Evolutionary conservation across 1,284 basidiomycete species (phyloP).

Genomic region (Laetiporus sulphureus): DNA sequence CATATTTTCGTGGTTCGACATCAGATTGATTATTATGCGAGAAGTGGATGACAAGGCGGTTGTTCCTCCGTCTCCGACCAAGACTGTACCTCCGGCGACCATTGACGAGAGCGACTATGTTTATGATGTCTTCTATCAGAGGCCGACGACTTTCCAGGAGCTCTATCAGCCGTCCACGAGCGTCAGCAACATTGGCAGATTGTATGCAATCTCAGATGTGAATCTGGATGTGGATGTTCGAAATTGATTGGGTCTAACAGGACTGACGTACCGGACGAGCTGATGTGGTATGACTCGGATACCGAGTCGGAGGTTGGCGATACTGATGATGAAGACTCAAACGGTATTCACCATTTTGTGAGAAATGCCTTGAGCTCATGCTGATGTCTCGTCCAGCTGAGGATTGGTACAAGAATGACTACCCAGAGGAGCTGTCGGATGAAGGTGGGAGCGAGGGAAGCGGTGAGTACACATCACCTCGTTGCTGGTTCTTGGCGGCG

Average conservation of each 20-base stretch:
- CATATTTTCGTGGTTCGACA: not conserved
- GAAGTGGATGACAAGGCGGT: conserved; percentile 10
- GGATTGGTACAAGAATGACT: conserved; percentile 77
- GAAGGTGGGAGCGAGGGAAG: conserved; percentile 34
- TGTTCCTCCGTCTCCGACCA: conserved; percentile 8
- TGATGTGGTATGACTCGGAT: conserved; percentile 33
- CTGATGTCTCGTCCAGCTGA: conserved; percentile 42
- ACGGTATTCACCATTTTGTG: conserved; percentile 38
- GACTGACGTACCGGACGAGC: conserved; percentile 50
- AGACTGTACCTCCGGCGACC: conserved; percentile 4
- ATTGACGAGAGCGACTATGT: conserved; percentile 58
- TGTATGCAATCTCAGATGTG: conserved; percentile 36
- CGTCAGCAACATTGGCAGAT: conserved; percentile 50
- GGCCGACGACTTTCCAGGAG: conserved; percentile 49
- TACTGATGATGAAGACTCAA: conserved; percentile 76
- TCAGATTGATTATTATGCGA: not conserved
- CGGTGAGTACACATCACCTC: conserved; percentile 22
- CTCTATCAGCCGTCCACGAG: conserved; percentile 38
- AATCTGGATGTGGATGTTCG: conserved; percentile 7
- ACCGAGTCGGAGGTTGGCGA: conserved; percentile 60
- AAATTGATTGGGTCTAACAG: conserved; percentile 26
- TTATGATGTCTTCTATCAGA: conserved; percentile 74
- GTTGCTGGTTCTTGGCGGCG: not conserved
- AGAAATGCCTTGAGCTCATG: not conserved
- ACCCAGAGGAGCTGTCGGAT: conserved; percentile 32